These are phyloP conservation scores for Phyllostachys edulis DNA, from an alignment of 176 grass and related monocot species.

Conservation along the genomic window DNA sequence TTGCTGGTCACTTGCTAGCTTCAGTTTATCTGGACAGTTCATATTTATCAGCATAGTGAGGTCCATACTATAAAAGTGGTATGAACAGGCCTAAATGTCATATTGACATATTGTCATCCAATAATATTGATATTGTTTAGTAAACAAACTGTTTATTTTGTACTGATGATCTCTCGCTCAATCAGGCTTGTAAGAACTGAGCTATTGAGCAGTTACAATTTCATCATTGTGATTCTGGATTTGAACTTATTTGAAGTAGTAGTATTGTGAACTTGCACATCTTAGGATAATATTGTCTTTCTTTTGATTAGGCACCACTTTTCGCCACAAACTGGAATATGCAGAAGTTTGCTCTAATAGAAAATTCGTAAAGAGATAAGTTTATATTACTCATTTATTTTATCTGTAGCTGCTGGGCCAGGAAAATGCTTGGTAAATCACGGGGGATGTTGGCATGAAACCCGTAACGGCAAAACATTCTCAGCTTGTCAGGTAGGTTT, in stretches of 20 bases:
- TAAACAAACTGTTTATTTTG: neutral
- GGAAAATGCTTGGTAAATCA: constrained; percentile 87
- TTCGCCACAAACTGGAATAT: neutral
- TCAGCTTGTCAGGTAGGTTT: constrained; percentile 83
- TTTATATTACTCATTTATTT: constrained; percentile 9
- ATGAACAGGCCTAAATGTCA: too few relatives aligned
- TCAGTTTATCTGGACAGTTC: too few relatives aligned
- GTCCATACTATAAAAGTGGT: too few relatives aligned
- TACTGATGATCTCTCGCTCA: neutral
- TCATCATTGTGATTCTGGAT: constrained; percentile 15
- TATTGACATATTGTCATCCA: neutral
- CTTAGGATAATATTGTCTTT: constrained; percentile 3
- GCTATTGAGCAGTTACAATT: neutral
- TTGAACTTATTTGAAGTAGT: constrained; percentile 17
- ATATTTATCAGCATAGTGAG: too few relatives aligned
- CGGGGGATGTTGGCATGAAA: constrained; percentile 82
- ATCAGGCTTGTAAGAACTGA: neutral
- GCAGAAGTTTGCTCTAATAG: neutral
- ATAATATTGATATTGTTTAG: neutral
- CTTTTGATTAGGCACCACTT: constrained; percentile 11
- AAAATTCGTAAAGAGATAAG: neutral
- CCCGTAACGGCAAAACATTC: constrained; percentile 56
- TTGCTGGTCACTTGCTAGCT: neutral
- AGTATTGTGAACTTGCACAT: constrained; percentile 4
- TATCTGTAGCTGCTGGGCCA: constrained; percentile 72